Conservation (phyloP, 1,139 yeast genomes). For the Candida tropicalis region DNA sequence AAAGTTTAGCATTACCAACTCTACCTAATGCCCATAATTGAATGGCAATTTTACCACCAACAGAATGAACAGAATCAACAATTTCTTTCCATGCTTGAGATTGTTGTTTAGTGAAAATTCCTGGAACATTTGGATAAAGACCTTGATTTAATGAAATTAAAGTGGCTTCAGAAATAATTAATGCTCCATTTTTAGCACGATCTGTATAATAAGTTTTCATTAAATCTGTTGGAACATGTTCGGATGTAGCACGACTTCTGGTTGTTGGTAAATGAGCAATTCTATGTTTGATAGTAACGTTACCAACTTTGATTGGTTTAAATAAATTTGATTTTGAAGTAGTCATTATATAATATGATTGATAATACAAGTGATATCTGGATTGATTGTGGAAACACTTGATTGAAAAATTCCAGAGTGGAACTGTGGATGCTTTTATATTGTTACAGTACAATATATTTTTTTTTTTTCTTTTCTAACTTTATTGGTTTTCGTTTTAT, state of each 20-base stretch:
- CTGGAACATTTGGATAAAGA: conserved; percentile 51
- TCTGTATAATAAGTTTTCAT: conserved; percentile 53
- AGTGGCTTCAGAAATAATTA: conserved; percentile 46
- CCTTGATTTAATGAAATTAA: conserved; percentile 32
- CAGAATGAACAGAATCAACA: conserved; percentile 29
- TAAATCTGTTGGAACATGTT: conserved; percentile 49
- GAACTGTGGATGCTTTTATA: conserved; percentile 3
- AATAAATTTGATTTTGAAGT: conserved; percentile 35
- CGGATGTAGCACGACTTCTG: conserved; percentile 51
- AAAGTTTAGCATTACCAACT: conserved; percentile 44
- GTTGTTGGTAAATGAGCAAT: conserved; percentile 59
- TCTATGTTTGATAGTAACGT: conserved; percentile 37
- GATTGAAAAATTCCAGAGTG: background rate
- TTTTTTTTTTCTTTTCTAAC: too few species aligned
- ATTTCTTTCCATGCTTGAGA: conserved; percentile 55
- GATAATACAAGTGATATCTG: too few species aligned
- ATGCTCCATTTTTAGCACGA: conserved; percentile 56
- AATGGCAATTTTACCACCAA: conserved; percentile 30
- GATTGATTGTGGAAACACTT: too few species aligned
- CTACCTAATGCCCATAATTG: conserved; percentile 71
- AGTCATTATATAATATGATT: conserved; percentile 9
- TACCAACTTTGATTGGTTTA: conserved; percentile 52
- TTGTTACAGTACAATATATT: background rate
- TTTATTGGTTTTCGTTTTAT: background rate
- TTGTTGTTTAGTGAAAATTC: conserved; percentile 55